Evolutionary conservation across 176 grass and related monocot genomes (phyloP).

Genomic region (Eragrostis curvula): DNA sequence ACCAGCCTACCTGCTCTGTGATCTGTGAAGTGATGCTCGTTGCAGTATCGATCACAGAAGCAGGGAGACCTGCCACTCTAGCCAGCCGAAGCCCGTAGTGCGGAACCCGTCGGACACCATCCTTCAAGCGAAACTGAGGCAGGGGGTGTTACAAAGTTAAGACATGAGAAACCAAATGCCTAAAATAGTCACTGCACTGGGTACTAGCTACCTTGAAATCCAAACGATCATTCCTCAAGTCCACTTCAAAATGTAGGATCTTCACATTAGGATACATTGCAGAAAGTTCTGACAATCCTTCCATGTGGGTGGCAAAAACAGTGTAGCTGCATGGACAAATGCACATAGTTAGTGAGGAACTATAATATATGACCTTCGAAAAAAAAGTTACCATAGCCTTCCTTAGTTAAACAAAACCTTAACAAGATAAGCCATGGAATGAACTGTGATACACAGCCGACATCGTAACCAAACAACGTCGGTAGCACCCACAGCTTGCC

Average conservation of each 20-base stretch:
- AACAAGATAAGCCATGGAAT: background rate
- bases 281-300: conserved; percentile 85
- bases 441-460: background rate
- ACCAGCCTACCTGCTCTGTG: conserved; percentile 69
- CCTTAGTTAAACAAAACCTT: background rate
- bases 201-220: conserved; percentile 83
- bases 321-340: conserved; percentile 62
- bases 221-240: conserved; percentile 76
- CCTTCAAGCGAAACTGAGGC: conserved; percentile 74
- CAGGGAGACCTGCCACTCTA: conserved; percentile 81
- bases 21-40: conserved; percentile 74
- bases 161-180: conserved; percentile 21
- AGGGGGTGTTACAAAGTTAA: background rate
- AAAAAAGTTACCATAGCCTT: background rate
- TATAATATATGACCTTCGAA: background rate
- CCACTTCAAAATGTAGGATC: conserved; percentile 91
- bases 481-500: background rate
- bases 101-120: conserved; percentile 67
- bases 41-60: conserved; percentile 70
- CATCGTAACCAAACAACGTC: conserved; percentile 2
- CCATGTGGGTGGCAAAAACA: conserved; percentile 97
- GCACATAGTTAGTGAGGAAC: background rate
- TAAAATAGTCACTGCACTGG: background rate
- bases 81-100: conserved; percentile 92
- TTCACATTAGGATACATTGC: conserved; percentile 96